These are phyloP conservation scores for Biscogniauxia marginata DNA, from an alignment of 2,329 filamentous ascomycete species.

Conservation along the genomic window DNA sequence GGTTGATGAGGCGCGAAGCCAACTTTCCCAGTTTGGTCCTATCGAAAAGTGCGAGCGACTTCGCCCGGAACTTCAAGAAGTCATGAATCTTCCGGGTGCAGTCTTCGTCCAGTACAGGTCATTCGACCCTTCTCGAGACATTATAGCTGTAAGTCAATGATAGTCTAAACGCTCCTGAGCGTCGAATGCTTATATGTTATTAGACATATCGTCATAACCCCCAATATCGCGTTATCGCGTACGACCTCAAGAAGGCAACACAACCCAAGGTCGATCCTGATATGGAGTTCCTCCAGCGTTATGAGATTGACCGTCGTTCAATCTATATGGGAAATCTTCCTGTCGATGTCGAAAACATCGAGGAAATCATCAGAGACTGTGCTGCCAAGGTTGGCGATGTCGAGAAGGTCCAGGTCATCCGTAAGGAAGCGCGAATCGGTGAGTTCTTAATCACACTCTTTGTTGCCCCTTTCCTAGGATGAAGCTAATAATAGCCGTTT, in stretches of 20 bases:
- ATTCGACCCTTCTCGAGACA: conserved; percentile 51
- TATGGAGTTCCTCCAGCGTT: conserved; percentile 31
- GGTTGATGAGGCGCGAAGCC: conserved; percentile 41
- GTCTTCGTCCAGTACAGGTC: conserved; percentile 49
- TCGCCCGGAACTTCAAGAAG: conserved; percentile 31
- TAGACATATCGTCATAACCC: conserved; percentile 36
- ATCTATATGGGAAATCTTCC: conserved; percentile 35
- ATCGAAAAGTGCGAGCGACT: conserved; percentile 41
- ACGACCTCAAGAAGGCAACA: conserved; percentile 33
- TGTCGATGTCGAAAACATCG: conserved; percentile 19
- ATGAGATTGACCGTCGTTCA: conserved; percentile 36
- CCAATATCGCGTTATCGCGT: conserved; percentile 30
- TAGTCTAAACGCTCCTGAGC: neutral
- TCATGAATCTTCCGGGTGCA: conserved; percentile 36
- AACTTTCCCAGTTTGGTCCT: conserved; percentile 45
- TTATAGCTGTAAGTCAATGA: conserved; percentile 42
- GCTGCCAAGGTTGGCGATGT: conserved; percentile 29
- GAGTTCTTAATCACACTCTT: conserved; percentile 7
- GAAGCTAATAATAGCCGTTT: conserved; percentile 2
- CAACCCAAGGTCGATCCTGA: conserved; percentile 26
- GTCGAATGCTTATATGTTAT: conserved; percentile 11
- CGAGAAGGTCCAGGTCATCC: conserved; percentile 29
- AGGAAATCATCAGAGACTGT: conserved; percentile 24
- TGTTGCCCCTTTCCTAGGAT: neutral
- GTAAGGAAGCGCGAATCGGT: conserved; percentile 23